Evolutionary conservation across 148 eudicot species (phyloP), one percentile per base, ranked within the genome.

Genomic region (Chenopodium formosanum): DNA sequence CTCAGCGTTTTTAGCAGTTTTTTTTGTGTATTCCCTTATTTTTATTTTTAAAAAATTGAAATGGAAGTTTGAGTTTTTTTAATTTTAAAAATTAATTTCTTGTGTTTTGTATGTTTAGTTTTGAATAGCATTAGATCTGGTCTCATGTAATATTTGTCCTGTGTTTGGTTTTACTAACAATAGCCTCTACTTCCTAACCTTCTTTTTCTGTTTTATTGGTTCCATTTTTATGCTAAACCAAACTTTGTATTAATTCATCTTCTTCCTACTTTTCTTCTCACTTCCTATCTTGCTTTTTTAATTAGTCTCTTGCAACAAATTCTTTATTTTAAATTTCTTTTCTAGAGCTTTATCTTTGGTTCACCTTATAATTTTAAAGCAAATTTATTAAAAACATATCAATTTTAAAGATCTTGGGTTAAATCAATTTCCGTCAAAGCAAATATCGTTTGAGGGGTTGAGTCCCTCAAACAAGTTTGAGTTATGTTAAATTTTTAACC

Each of bases 1-100:
- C 83, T 90, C 88, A 79, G 89, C 87, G 87, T 88, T 85, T 85
- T 73, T 87, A 86, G 92, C 84, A 78, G 71, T 66, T 70, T 58
- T 66, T 58, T 62, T 75, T 73, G 79, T 81, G 79, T 77, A 76
- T 81, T 78, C 20, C 82, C 58, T 46, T 73, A 65, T 81, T 71
- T 65, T 48, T 50, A 11, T 56, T 32, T 25, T 10, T 66, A 6
- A 40, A 40, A 40, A 40, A 40, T 64, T 62, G 29, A 68, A 47
- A 25, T 22, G n/a, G 32, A 71, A 80, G 58, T 86, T 40, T 80
- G 53, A 78, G 70, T 80, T 82, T 83, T 4, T 48, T 70, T 70
- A 37, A 37, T 37, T 37, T 37, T 37, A 0, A 40, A 40, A 5
- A 0, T 40, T 40, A 40, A 40, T 14, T 72, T 76, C 63, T 77